These are phyloP conservation scores for Turnera subulata DNA, from an alignment of 345 rosid genomes.

Conservation along the genomic window DNA sequence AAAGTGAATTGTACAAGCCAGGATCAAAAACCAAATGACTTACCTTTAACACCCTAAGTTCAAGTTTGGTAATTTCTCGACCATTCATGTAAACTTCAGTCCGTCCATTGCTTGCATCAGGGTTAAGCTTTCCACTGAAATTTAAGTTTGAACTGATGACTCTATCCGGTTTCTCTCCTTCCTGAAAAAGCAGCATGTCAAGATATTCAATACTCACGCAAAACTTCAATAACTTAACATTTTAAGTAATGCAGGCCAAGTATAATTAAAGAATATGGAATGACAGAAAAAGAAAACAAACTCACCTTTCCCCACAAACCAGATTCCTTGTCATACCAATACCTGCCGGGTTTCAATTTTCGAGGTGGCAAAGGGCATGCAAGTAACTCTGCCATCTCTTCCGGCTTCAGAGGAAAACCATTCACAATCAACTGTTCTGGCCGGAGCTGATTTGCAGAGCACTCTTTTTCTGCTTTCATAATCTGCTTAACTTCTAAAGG, in stretches of 20 bases:
- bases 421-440: slow-evolving; percentile 91
- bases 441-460: slow-evolving; percentile 87
- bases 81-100: slow-evolving; percentile 92
- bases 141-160: slow-evolving; percentile 82
- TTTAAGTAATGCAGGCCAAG: slow-evolving; percentile 3
- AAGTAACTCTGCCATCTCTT: slow-evolving; percentile 83
- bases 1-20: too few species aligned
- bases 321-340: slow-evolving; percentile 99
- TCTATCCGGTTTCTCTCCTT: slow-evolving; percentile 91
- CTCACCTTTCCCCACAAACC: slow-evolving; percentile 97
- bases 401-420: slow-evolving; percentile 74
- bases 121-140: slow-evolving; percentile 70
- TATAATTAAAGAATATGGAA: slow-evolving; percentile 10
- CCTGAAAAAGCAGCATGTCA: slow-evolving; percentile 47
- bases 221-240: neutral
- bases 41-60: slow-evolving; percentile 77
- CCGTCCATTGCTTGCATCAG: slow-evolving; percentile 79
- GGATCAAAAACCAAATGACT: slow-evolving; percentile 9
- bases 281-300: slow-evolving; percentile 3
- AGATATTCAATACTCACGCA: slow-evolving; percentile 2
- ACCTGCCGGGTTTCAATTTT: slow-evolving; percentile 88
- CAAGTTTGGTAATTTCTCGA: slow-evolving; percentile 86
- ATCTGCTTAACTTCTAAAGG: slow-evolving; percentile 96
- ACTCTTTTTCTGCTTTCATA: slow-evolving; percentile 96
- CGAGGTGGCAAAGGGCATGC: slow-evolving; percentile 71